phyloP scores from a whole-genome alignment of 805 yeast genomes.

The Saccharomycopsis vini region DNA sequence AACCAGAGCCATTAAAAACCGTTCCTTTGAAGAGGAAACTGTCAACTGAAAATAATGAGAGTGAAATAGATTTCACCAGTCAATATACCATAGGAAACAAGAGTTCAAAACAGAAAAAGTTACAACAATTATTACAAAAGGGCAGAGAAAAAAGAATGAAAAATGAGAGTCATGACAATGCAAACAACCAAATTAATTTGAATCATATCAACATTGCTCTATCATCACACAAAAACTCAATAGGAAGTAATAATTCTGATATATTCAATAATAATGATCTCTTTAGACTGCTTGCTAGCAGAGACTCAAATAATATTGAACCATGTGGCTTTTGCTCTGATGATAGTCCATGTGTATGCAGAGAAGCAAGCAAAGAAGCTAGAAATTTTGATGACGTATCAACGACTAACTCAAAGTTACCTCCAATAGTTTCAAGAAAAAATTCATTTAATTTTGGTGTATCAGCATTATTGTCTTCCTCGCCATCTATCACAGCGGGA shows the following conservation, averaged over 20 bases:
- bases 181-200: background rate
- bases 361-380: slow-evolving; percentile 41
- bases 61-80: slow-evolving; percentile 17
- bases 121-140: slow-evolving; percentile 9
- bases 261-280: slow-evolving; percentile 12
- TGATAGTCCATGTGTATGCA: slow-evolving; percentile 85
- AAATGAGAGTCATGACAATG: too few species aligned
- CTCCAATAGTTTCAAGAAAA: slow-evolving; percentile 22
- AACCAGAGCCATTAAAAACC: slow-evolving; percentile 2
- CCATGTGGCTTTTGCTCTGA: slow-evolving; percentile 93
- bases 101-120: slow-evolving; percentile 18
- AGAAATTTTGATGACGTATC: background rate
- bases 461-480: too few species aligned
- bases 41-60: background rate
- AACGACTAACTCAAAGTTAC: background rate
- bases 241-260: too few species aligned
- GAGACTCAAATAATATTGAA: slow-evolving; percentile 29
- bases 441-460: too few species aligned
- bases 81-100: background rate
- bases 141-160: background rate
- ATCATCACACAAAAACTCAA: background rate
- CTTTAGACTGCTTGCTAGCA: slow-evolving; percentile 11
- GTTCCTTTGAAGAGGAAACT: slow-evolving; percentile 13
- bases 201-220: background rate
- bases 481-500: too few species aligned